These are phyloP conservation scores for Phaeosphaeria sp. DNA, from an alignment of 2,329 filamentous ascomycete genomes.

Conservation along the genomic window DNA sequence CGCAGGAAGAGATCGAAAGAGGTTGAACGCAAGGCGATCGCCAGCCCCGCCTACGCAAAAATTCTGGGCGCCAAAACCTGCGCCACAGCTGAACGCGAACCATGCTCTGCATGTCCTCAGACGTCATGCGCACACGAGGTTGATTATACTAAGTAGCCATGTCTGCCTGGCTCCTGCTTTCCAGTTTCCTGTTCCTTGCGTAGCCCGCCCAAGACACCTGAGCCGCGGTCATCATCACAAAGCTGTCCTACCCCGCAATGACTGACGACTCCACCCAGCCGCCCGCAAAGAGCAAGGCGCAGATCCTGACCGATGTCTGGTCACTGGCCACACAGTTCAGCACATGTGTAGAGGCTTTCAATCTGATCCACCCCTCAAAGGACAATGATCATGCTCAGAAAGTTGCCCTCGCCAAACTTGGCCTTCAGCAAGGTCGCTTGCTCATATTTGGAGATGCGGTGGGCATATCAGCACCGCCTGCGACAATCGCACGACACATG, in stretches of 20 bases:
- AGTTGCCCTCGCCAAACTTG: conserved; percentile 52
- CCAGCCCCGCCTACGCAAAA: conserved; percentile 12
- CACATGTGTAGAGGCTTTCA: conserved; percentile 57
- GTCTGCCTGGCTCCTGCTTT: not conserved
- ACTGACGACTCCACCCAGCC: conserved; percentile 24
- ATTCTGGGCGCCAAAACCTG: conserved; percentile 26
- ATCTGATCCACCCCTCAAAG: conserved; percentile 52
- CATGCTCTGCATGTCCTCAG: conserved; percentile 25
- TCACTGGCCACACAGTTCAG: conserved; percentile 55
- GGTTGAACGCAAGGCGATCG: conserved; percentile 16
- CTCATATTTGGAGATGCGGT: conserved; percentile 58
- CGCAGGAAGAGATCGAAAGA: conserved; percentile 14
- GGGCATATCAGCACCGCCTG: conserved; percentile 54
- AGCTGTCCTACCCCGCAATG: conserved; percentile 31
- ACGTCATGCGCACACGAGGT: conserved; percentile 38
- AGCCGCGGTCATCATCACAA: not conserved
- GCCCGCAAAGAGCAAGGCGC: conserved; percentile 32
- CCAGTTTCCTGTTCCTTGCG: not conserved
- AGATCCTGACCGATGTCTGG: conserved; percentile 50
- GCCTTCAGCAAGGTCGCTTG: conserved; percentile 56
- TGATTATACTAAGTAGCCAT: not conserved
- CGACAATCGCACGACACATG: conserved; percentile 52
- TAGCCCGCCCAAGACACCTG: not conserved
- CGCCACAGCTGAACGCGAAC: conserved; percentile 31
- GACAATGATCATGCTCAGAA: conserved; percentile 53